Base-by-base conservation (phyloP, 1,284 basidiomycete genomes). In the Malassezia vespertilionis region DNA sequence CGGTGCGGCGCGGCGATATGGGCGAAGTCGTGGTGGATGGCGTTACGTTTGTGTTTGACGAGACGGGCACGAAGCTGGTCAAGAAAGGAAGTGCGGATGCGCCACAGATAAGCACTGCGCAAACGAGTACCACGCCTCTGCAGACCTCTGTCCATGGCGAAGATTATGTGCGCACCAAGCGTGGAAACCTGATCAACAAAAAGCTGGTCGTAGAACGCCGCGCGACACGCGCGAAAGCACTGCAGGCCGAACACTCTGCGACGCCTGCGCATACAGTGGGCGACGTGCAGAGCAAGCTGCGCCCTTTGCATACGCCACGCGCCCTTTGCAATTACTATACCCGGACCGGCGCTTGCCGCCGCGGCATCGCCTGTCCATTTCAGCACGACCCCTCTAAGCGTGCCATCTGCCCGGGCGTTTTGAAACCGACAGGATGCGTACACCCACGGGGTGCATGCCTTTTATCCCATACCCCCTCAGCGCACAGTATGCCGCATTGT, bases 21-120 rank as follows among this genome's bases (percentile, higher is more conserved):
- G 27, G 26, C 20, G 61, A 69, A 40, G 74, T 76, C 2, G 71
- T 76, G 22, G 73, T 76, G 15, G 75, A 76, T 53, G 75, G 75
- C 8, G 72, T 75, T 31, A 66, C 73, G 12, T 76, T 75, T 49
- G 72, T 75, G 43, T 76, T 76, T 51, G 75, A 75, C 40, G 64
- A 73, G 37, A 73, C 69, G 5, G 75, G 75, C 3, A 70, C 65
- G 34, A 75, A 75, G 58, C 63, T 76, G n/a, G 71, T 72, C 21
- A 67, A 74, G 37, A 72, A 61, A 39, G 41, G 37, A 33, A 33
- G 28, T 15, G 22, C 33, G 5, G 17, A 17, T 8, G 8, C 24
- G 17, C 9, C 5, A 15, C 7, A 26, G 7, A 24, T n/a, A 24
- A 12, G 24, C 20, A 12, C 6, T 14, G 12, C 32, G 11, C 18